Conservation (phyloP, 2,329 filamentous ascomycete species). For the Leptodontidium sp. region DNA sequence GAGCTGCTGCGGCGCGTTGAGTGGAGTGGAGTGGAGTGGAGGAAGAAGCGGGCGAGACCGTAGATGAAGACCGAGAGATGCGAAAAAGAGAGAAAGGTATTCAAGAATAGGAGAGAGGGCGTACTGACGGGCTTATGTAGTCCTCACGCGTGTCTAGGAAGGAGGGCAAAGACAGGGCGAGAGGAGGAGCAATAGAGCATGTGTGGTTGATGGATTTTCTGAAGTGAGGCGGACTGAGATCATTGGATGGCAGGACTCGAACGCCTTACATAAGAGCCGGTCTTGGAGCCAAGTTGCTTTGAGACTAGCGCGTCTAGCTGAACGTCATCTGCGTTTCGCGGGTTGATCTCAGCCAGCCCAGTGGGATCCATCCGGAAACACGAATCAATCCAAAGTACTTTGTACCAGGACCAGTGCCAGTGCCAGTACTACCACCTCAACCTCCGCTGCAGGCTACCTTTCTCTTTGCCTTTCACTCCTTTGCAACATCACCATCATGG, state of each 20-base stretch:
- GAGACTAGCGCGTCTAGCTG: neutral
- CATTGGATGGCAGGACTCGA: constrained; percentile 9
- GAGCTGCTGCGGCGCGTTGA: constrained; percentile 27
- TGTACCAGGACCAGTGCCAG: constrained; percentile 12
- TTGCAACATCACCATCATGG: constrained; percentile 60
- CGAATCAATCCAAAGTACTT: constrained; percentile 11
- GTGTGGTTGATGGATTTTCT: constrained; percentile 21
- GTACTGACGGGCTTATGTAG: constrained; percentile 34
- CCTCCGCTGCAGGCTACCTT: constrained; percentile 19
- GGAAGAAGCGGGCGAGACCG: constrained; percentile 22
- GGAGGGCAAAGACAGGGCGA: constrained; percentile 20
- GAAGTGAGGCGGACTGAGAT: constrained; percentile 15
- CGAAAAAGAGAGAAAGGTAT: constrained; percentile 21
- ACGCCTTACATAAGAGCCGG: neutral
- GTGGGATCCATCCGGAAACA: constrained; percentile 9
- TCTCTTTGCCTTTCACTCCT: constrained; percentile 12
- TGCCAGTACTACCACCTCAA: neutral
- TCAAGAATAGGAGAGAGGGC: constrained; percentile 19
- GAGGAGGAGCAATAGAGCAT: neutral
- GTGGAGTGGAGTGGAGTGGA: constrained; percentile 26
- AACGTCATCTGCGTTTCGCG: constrained; percentile 10
- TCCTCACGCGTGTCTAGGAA: constrained; percentile 27
- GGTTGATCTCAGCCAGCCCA: neutral
- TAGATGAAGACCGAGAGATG: constrained; percentile 3
- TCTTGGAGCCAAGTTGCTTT: neutral